Conservation (phyloP, 2,329 filamentous ascomycete genomes). For the Ophiosphaerella korrae region DNA sequence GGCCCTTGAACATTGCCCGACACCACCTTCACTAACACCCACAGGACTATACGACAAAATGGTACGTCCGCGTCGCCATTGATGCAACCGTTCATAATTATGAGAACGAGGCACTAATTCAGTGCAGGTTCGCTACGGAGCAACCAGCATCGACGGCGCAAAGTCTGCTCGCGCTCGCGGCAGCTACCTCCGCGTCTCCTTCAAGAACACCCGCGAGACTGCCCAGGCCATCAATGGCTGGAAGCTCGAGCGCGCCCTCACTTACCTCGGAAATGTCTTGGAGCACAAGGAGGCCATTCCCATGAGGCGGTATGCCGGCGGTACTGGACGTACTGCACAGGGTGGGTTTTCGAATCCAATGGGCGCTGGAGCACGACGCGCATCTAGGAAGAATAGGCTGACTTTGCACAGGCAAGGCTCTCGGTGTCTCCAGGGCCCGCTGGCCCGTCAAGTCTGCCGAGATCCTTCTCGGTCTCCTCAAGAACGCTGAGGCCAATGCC, state of each 20-base stretch:
- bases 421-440: constrained; percentile 96
- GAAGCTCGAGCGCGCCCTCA: constrained; percentile 93
- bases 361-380: neutral
- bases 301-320: constrained; percentile 96
- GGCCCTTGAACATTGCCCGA: constrained; percentile 19
- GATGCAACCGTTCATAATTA: constrained; percentile 10
- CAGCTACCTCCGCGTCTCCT: constrained; percentile 97
- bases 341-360: constrained; percentile 67
- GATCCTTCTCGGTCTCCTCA: constrained; percentile 92
- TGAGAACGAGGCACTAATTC: constrained; percentile 32
- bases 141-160: constrained; percentile 45
- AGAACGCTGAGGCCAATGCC: constrained; percentile 53
- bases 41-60: constrained; percentile 46
- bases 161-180: constrained; percentile 94
- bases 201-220: constrained; percentile 99
- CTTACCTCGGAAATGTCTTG: constrained; percentile 98
- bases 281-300: constrained; percentile 97
- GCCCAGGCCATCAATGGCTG: constrained; percentile 99
- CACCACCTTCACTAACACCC: constrained; percentile 39
- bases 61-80: constrained; percentile 38
- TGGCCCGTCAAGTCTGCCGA: constrained; percentile 99
- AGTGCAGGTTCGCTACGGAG: constrained; percentile 47
- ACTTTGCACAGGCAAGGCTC: constrained; percentile 82
- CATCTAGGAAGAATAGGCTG: constrained; percentile 18
- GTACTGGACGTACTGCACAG: constrained; percentile 95